A percentile compares a stretch with the other conserved stretches of the same genome.
Conservation (phyloP, 169 alveolate species). For the Perkinsus chesapeaki region DNA sequence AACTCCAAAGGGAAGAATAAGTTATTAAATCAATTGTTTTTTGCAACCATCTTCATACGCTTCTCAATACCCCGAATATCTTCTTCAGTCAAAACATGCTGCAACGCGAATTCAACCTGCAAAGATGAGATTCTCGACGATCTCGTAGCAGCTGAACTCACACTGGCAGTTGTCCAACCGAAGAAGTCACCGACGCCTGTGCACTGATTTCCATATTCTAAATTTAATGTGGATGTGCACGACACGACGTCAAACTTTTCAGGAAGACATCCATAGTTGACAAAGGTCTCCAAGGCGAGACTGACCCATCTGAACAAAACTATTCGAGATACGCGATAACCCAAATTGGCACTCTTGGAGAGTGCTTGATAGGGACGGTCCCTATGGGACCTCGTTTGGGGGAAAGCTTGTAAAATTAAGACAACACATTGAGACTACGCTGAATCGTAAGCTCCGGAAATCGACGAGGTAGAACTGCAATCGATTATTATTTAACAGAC, state of each 20-base stretch:
- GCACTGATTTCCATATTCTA: neutral
- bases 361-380: too few relatives aligned
- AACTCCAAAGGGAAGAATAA: neutral
- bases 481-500: too few relatives aligned
- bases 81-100: neutral
- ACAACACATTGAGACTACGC: too few relatives aligned
- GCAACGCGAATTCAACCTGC: neutral
- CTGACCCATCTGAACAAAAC: neutral
- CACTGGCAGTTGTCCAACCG: neutral
- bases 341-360: neutral
- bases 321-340: neutral
- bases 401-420: too few relatives aligned
- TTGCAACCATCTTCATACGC: neutral
- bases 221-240: neutral
- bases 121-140: neutral
- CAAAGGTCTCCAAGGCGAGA: neutral
- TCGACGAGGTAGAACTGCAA: too few relatives aligned
- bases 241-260: neutral
- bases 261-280: neutral
- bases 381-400: too few relatives aligned
- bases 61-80: neutral
- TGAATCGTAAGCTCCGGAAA: too few relatives aligned
- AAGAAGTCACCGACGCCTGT: neutral
- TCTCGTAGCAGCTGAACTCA: neutral
- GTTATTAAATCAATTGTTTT: neutral